These are phyloP conservation scores for Magnusiomyces ingens DNA, from an alignment of 1,139 yeast genomes.

Conservation along the genomic window DNA sequence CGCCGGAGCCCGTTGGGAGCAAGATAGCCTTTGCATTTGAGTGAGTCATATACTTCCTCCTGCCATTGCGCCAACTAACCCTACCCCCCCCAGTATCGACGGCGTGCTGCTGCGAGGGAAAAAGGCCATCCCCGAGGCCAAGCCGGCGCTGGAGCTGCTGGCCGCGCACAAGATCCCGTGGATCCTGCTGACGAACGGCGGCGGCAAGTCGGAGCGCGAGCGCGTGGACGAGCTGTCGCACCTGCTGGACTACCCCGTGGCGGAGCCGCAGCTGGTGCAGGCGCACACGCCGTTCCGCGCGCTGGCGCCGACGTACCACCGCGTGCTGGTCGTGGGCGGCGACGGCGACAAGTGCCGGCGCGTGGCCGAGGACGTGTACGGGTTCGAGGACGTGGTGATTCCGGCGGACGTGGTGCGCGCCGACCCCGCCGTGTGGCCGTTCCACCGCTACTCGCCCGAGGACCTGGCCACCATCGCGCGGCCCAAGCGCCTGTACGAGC, in stretches of 20 bases:
- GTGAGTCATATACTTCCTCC: conserved; percentile 18
- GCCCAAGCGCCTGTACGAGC: conserved; percentile 18
- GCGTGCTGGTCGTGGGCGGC: conserved; percentile 83
- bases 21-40: conserved; percentile 33
- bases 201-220: conserved; percentile 66
- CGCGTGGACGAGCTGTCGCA: conserved; percentile 53
- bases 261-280: conserved; percentile 65
- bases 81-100: conserved; percentile 46
- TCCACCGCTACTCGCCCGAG: conserved; percentile 46
- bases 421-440: conserved; percentile 64
- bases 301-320: conserved; percentile 45
- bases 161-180: conserved; percentile 61
- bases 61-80: not conserved
- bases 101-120: conserved; percentile 87
- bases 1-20: not conserved
- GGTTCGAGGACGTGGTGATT: conserved; percentile 71
- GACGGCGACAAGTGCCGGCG: conserved; percentile 59
- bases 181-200: conserved; percentile 86
- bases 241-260: conserved; percentile 44
- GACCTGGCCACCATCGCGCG: conserved; percentile 45
- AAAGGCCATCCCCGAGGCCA: conserved; percentile 61
- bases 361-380: conserved; percentile 65
- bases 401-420: conserved; percentile 64
- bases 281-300: conserved; percentile 86
- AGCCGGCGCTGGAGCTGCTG: conserved; percentile 53